These are phyloP conservation scores for Huntiella decipiens DNA, from an alignment of 2,329 filamentous ascomycete species.

Conservation along the genomic window DNA sequence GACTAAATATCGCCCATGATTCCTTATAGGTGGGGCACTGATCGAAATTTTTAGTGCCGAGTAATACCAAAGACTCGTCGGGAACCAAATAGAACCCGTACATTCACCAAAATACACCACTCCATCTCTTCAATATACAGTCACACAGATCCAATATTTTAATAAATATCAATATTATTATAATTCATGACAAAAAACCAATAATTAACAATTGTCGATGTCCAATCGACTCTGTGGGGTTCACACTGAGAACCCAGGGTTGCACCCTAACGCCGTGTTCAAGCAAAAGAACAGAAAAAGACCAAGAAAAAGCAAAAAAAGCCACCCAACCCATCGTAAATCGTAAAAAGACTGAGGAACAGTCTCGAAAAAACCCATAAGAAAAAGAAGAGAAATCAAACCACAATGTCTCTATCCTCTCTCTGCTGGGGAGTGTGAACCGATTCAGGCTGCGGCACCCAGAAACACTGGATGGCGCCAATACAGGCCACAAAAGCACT, in stretches of 20 bases:
- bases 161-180: background rate
- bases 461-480: constrained; percentile 42
- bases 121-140: background rate
- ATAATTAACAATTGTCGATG: background rate
- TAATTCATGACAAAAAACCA: background rate
- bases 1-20: no score
- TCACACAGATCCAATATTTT: background rate
- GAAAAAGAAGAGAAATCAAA: background rate
- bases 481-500: constrained; percentile 36
- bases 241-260: no score
- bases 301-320: background rate
- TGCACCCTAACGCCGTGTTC: no score
- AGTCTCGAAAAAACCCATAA: background rate
- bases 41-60: background rate
- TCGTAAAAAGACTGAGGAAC: background rate
- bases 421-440: background rate
- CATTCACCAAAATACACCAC: background rate
- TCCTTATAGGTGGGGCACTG: no score
- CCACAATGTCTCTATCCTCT: constrained; percentile 15
- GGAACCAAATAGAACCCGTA: background rate
- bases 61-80: background rate
- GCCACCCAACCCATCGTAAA: background rate
- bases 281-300: background rate
- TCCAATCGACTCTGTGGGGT: no score
- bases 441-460: constrained; percentile 21